Percentiles rank a stretch among this genome's conserved stretches.
Evolutionary conservation across 768 basidiomycete species (phyloP).

Genomic region (Leccinum variicolor): DNA sequence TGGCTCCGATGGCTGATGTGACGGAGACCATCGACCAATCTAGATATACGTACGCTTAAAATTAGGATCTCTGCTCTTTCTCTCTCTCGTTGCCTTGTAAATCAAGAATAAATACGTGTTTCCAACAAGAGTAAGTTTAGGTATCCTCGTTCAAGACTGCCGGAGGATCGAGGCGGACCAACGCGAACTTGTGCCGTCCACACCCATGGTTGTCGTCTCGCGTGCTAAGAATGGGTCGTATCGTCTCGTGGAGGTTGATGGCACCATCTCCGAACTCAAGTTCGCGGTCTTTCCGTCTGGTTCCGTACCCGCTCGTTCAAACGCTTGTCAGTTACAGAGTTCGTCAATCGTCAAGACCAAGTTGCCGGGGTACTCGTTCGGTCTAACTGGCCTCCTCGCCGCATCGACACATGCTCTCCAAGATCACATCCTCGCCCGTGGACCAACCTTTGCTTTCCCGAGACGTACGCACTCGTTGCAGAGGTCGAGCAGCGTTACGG

Average conservation of each 20-base stretch:
- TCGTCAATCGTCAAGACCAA: too few relatives aligned
- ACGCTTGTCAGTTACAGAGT: too few relatives aligned
- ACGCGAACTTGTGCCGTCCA: too few relatives aligned
- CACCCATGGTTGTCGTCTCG: too few relatives aligned
- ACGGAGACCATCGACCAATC: conserved; percentile 13
- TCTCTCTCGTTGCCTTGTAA: neutral
- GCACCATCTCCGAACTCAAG: too few relatives aligned
- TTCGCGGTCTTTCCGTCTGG: too few relatives aligned
- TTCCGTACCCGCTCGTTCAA: too few relatives aligned
- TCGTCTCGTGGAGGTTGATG: too few relatives aligned
- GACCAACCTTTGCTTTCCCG: conserved; percentile 68
- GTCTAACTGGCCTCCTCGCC: conserved; percentile 71
- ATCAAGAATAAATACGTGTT: neutral
- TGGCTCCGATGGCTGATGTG: conserved; percentile 25
- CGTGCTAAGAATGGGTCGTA: too few relatives aligned
- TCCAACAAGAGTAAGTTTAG: neutral
- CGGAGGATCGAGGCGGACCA: too few relatives aligned
- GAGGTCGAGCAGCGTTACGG: conserved; percentile 76
- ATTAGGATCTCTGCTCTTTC: neutral
- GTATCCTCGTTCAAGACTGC: too few relatives aligned
- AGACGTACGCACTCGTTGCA: conserved; percentile 87
- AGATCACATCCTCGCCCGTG: conserved; percentile 53
- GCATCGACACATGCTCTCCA: conserved; percentile 95
- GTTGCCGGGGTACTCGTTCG: too few relatives aligned
- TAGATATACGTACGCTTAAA: neutral